These are phyloP conservation scores for Boletus eberwhitei DNA, from an alignment of 768 basidiomycete species.

Conservation along the genomic window DNA sequence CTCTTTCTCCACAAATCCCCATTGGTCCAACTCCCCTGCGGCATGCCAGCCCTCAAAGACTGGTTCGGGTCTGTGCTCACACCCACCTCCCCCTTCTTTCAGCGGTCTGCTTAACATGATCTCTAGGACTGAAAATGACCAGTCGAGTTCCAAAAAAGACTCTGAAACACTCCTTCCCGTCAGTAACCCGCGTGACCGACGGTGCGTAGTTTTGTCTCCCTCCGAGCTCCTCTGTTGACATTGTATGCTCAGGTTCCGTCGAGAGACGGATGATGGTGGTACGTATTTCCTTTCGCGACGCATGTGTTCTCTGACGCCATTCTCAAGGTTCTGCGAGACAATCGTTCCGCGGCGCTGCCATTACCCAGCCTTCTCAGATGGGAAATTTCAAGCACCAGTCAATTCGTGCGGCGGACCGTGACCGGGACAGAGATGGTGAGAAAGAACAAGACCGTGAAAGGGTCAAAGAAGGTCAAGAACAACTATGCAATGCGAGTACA, in stretches of 20 bases:
- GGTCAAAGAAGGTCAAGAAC: constrained; percentile 76
- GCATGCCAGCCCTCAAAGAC: constrained; percentile 79
- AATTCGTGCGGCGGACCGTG: constrained; percentile 62
- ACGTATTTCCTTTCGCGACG: constrained; percentile 18
- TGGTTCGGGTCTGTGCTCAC: constrained; percentile 77
- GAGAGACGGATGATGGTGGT: constrained; percentile 77
- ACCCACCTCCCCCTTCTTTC: constrained; percentile 9
- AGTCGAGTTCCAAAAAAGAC: constrained; percentile 52
- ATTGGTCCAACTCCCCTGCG: constrained; percentile 62
- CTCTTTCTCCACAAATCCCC: constrained; percentile 72
- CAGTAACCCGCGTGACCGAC: constrained; percentile 59
- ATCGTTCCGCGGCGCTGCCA: constrained; percentile 57
- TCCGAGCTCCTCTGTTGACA: constrained; percentile 6
- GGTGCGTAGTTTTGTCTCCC: constrained; percentile 39
- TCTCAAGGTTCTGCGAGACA: constrained; percentile 56
- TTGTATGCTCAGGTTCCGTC: constrained; percentile 53
- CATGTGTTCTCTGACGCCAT: constrained; percentile 2
- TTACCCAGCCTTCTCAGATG: constrained; percentile 87
- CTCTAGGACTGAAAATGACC: constrained; percentile 46
- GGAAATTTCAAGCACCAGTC: constrained; percentile 91
- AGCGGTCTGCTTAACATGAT: constrained; percentile 18
- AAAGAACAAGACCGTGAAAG: constrained; percentile 53
- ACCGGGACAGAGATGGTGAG: constrained; percentile 44
- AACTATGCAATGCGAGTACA: constrained; percentile 61
- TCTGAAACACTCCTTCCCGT: constrained; percentile 50